Evolutionary conservation across 192 early-diverging fungal genomes (phyloP).

Genomic region (Gryganskiella cystojenkinii): DNA sequence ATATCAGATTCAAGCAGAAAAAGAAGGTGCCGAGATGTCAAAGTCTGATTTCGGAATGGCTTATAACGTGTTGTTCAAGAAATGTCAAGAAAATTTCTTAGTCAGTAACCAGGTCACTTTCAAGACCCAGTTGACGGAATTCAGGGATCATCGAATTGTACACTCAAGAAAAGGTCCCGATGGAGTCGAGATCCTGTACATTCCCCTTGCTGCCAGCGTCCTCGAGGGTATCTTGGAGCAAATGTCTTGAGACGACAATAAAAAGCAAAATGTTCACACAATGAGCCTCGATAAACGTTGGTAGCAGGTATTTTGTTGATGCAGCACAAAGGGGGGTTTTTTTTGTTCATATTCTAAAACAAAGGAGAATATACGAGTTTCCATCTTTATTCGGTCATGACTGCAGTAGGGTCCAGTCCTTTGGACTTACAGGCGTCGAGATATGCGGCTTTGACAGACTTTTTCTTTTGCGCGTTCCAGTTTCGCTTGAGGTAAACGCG

Average conservation of each 20-base stretch:
- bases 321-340: no score
- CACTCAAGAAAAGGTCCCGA: constrained; percentile 66
- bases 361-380: no score
- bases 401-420: not conserved
- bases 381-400: constrained; percentile 1
- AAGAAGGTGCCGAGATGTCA: constrained; percentile 18
- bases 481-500: constrained; percentile 9
- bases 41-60: constrained; percentile 64
- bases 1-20: constrained; percentile 73
- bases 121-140: constrained; percentile 92
- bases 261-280: not conserved
- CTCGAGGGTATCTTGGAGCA: constrained; percentile 77
- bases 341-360: no score
- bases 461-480: constrained; percentile 19
- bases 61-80: constrained; percentile 72
- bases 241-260: not conserved
- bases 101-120: constrained; percentile 87
- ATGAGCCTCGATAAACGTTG: not conserved
- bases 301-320: not conserved
- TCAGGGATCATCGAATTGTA: constrained; percentile 92
- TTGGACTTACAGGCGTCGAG: constrained; percentile 16
- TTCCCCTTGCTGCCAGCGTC: constrained; percentile 74
- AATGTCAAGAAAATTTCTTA: constrained; percentile 85
- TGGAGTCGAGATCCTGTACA: constrained; percentile 76
- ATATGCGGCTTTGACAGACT: constrained; percentile 25